Percentiles rank a stretch among this genome's conserved stretches.
Conservation (phyloP, 129 eudicot species). For the Erigeron canadensis region DNA sequence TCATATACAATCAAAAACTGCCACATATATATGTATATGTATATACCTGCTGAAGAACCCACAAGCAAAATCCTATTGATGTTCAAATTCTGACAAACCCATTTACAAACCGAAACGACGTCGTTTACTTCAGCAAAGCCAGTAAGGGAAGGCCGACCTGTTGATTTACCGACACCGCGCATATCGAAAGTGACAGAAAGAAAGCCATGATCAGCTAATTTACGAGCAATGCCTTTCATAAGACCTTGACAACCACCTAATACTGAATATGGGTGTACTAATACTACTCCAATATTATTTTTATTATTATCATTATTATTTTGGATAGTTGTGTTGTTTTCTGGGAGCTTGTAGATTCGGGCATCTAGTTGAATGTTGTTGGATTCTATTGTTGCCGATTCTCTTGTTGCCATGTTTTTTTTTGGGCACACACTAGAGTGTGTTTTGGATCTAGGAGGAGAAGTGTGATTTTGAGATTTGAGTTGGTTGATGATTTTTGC, state of each 20-base stretch:
- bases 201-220: slow-evolving; percentile 52
- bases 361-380: slow-evolving; percentile 48
- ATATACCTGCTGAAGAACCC: slow-evolving; percentile 87
- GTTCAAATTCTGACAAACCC: slow-evolving; percentile 48
- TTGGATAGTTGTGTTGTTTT: slow-evolving; percentile 21
- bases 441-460: slow-evolving; percentile 20
- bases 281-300: slow-evolving; percentile 31
- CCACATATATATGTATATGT: too few species aligned
- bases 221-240: slow-evolving; percentile 76
- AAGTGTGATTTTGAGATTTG: not conserved
- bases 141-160: slow-evolving; percentile 69
- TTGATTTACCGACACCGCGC: slow-evolving; percentile 76
- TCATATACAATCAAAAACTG: too few species aligned
- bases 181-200: slow-evolving; percentile 65
- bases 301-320: not conserved
- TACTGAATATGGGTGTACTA: slow-evolving; percentile 77
- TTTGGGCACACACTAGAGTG: slow-evolving; percentile 24
- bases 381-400: slow-evolving; percentile 49
- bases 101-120: slow-evolving; percentile 68
- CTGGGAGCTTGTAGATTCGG: slow-evolving; percentile 43
- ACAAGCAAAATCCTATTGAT: slow-evolving; percentile 56
- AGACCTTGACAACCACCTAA: slow-evolving; percentile 75
- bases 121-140: slow-evolving; percentile 81
- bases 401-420: slow-evolving; percentile 41
- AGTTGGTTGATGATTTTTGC: not conserved